A percentile compares a stretch with the other conserved stretches of the same genome.
These are phyloP conservation scores for Verticillium tricorpus DNA, from an alignment of 2,329 filamentous ascomycete genomes.

Conservation along the genomic window DNA sequence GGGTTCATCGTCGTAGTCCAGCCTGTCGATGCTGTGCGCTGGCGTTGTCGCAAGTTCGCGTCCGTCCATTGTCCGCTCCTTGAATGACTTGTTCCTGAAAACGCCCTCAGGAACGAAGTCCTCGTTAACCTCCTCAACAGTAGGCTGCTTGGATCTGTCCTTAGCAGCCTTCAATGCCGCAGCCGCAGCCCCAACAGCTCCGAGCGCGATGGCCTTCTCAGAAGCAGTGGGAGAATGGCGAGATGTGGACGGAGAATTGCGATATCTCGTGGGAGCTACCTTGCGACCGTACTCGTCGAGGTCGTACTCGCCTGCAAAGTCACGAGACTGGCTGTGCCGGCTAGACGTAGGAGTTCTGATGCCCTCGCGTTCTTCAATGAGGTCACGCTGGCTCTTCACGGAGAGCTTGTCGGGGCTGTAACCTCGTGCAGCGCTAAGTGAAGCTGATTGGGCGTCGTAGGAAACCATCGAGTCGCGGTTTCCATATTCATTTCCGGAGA, in stretches of 20 bases:
- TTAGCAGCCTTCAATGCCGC: slow-evolving; percentile 47
- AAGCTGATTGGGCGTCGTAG: slow-evolving; percentile 23
- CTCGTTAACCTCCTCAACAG: slow-evolving; percentile 25
- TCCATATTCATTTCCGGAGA: slow-evolving; percentile 40
- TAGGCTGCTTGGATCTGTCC: slow-evolving; percentile 35
- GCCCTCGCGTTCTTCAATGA: slow-evolving; percentile 31
- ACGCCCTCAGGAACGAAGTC: slow-evolving; percentile 47
- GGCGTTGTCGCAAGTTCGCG: slow-evolving; percentile 51
- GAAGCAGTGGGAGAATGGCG: slow-evolving; percentile 49
- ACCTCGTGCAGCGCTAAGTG: slow-evolving; percentile 25
- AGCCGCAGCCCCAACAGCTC: slow-evolving; percentile 49
- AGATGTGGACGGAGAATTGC: slow-evolving; percentile 50
- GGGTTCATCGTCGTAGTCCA: slow-evolving; percentile 47
- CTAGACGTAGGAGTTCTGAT: slow-evolving; percentile 30
- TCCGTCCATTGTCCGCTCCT: slow-evolving; percentile 56
- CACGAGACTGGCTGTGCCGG: slow-evolving; percentile 35
- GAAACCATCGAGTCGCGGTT: slow-evolving; percentile 32
- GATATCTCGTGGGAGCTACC: slow-evolving; percentile 39
- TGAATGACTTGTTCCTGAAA: slow-evolving; percentile 59
- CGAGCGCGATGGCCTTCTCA: slow-evolving; percentile 53
- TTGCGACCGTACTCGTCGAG: slow-evolving; percentile 55
- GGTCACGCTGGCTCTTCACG: slow-evolving; percentile 31
- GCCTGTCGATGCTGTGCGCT: slow-evolving; percentile 53
- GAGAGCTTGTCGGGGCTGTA: slow-evolving; percentile 38
- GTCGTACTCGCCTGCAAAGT: slow-evolving; percentile 50